Conservation (phyloP, 371 early-diverging fungal genomes). For the Actinomucor elegans region DNA sequence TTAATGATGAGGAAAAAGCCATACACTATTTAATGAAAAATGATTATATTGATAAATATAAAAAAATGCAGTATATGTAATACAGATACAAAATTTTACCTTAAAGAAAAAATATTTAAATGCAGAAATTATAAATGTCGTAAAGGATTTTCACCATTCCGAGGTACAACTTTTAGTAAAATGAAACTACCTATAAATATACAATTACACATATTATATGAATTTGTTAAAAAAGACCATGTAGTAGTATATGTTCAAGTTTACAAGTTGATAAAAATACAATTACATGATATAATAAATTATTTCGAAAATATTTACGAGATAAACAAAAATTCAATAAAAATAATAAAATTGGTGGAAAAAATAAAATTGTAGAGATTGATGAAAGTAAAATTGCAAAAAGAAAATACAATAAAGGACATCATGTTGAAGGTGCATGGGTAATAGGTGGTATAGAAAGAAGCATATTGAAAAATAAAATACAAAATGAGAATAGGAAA, state of each 20-base stretch:
- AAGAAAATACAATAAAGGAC: too few species aligned
- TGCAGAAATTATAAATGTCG: constrained; percentile 12
- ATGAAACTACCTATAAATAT: neutral
- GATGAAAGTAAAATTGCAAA: too few species aligned
- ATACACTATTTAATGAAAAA: neutral
- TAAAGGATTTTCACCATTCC: constrained; percentile 4
- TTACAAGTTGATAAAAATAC: too few species aligned
- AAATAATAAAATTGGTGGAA: constrained; percentile 8
- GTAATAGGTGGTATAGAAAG: constrained; percentile 11
- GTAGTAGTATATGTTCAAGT: neutral
- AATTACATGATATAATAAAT: too few species aligned
- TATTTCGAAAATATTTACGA: too few species aligned
- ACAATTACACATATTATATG: constrained; percentile 4
- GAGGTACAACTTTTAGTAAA: constrained; percentile 3
- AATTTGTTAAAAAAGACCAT: constrained; percentile 2
- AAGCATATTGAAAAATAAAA: constrained; percentile 12
- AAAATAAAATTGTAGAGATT: too few species aligned
- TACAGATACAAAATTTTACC: neutral
- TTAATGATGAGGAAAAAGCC: constrained; percentile 1
- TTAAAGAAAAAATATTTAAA: constrained; percentile 1
- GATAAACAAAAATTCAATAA: constrained; percentile 3
- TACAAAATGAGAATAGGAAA: constrained; percentile 6
- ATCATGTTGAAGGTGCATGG: constrained; percentile 12
- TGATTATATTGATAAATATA: neutral
- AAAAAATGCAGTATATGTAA: neutral